Base-by-base conservation (phyloP, 78 protist species). In the Protostelium mycophagum region DNA sequence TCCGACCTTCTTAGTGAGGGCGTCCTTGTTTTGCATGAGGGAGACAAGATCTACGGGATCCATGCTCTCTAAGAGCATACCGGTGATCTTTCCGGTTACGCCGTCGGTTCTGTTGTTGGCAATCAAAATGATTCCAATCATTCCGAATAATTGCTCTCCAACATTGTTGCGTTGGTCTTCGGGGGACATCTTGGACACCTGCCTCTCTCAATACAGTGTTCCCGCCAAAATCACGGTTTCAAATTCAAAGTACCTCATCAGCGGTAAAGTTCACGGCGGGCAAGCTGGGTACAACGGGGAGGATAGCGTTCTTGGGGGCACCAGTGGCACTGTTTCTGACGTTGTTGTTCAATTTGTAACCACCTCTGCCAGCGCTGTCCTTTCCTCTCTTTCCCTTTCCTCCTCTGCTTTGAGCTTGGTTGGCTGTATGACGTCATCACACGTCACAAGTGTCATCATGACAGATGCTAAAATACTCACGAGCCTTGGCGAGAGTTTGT, bases 81-180 rank as follows among this genome's bases (percentile, higher is more conserved):
- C 96, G 39, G 96, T 94, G 93, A 94, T 94, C 93, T 94, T 94
- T 87, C 96, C 96, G 37, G 91, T 84, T 28, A 83, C 51, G 5
- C 91, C 96, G 87, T 97, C 98, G 85, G 98, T 93, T 94, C 97
- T 97, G 95, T 98, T 97, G 91, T 98, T 91, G 97, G 98, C 98
- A 38, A 98, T 51, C 31, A 51, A 16, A 51, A 51, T 51, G 73
- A 51, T 5, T 51, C 31, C 73, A 16, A 51, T 51, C 73, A 51
- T 51, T 51, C 73, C 73, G 16, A 51, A 51, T 5, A 51, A 16
- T 5, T 51, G 73, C 73, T 51, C 73, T 51, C 73, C 73, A 5
- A 51, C 73, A 16, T 16, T 51, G 73, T 51, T 51, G 31, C 73
- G 73, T 51, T 51, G 73, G 31, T 51, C 73, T 5, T 51, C 73